These are phyloP conservation scores for Cutaneotrichosporon sp. DNA, from an alignment of 1,284 basidiomycete species.

Conservation along the genomic window DNA sequence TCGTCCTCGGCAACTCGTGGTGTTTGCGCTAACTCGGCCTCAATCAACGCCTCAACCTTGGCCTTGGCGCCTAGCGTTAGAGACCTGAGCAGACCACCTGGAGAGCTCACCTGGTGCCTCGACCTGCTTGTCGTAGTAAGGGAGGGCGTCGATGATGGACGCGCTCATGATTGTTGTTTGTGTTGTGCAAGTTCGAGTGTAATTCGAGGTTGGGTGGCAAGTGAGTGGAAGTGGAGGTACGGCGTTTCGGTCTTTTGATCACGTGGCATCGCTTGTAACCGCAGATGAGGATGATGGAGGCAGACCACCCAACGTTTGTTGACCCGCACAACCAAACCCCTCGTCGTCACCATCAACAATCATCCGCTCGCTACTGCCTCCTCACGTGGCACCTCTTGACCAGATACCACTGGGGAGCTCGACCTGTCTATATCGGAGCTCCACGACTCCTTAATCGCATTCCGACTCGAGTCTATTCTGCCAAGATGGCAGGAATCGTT, in stretches of 20 bases:
- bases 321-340: neutral
- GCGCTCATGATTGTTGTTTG: constrained; percentile 32
- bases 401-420: neutral
- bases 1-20: constrained; percentile 56
- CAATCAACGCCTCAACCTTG: constrained; percentile 46
- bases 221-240: neutral
- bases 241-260: constrained; percentile 6
- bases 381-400: neutral
- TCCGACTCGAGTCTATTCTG: neutral
- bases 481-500: constrained; percentile 53
- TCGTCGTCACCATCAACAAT: neutral
- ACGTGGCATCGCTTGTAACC: neutral
- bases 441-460: neutral
- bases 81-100: neutral
- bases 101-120: constrained; percentile 64
- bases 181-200: neutral
- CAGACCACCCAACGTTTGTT: neutral
- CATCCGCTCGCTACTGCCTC: neutral
- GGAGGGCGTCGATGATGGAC: constrained; percentile 70
- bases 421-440: neutral
- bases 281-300: neutral
- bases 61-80: constrained; percentile 34
- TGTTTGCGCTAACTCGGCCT: constrained; percentile 47
- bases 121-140: constrained; percentile 92
- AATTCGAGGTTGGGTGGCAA: constrained; percentile 8